Evolutionary conservation across 106 monocot species (phyloP).

Genomic region (Dendrobium catenatum): DNA sequence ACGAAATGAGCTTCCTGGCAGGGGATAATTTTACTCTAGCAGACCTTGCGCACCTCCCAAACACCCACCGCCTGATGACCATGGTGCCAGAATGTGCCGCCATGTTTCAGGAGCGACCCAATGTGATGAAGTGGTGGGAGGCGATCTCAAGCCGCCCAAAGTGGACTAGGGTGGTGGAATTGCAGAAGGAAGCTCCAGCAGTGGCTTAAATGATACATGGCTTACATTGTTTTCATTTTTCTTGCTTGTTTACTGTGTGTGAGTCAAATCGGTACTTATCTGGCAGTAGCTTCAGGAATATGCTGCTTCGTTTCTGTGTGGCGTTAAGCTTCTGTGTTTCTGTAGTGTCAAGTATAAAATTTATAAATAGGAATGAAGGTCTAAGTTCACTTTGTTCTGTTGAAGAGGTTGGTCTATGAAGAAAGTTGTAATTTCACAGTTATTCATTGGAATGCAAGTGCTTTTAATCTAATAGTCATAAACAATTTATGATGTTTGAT

Average conservation of each 20-base stretch:
- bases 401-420: background rate
- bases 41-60: conserved; percentile 64
- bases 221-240: background rate
- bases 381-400: background rate
- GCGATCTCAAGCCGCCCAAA: conserved; percentile 40
- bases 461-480: background rate
- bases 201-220: background rate
- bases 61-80: conserved; percentile 40
- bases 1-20: conserved; percentile 44
- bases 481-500: no score
- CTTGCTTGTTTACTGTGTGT: conserved; percentile 1
- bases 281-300: no score
- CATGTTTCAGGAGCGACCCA: conserved; percentile 44
- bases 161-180: conserved; percentile 52
- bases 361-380: background rate
- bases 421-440: background rate
- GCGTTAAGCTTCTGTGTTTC: no score
- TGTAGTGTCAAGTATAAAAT: no score
- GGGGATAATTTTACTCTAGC: conserved; percentile 56
- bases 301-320: no score
- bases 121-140: conserved; percentile 76
- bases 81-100: conserved; percentile 12
- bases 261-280: background rate
- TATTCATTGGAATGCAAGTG: background rate
- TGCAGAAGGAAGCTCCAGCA: conserved; percentile 12